Base-by-base conservation (phyloP, 2,329 filamentous ascomycete genomes). In the Aspergillus fructus region DNA sequence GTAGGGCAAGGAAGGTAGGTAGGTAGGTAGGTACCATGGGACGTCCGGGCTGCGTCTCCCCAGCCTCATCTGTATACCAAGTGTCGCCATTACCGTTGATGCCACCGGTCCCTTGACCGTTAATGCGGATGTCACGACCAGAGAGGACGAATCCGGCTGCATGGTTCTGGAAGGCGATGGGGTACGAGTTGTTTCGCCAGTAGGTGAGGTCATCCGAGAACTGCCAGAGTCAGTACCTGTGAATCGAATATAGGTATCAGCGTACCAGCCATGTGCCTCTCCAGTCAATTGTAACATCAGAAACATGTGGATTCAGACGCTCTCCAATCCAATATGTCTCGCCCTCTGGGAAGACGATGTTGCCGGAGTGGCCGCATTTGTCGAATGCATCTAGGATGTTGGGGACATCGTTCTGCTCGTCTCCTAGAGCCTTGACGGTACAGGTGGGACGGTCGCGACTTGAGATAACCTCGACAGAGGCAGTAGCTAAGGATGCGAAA, bases 121-220 rank as follows among this genome's bases (percentile, higher is more conserved):
- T 70, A 61, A 85, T 83, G 15, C 66, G 71, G 56, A 85, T 84
- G 17, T 76, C 66, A 19, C 78, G 71, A 7, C 82, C 82, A 0
- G 76, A 78, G 45, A 85, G 70, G 17, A 84, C 62, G 58, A 85
- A 82, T 15, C 79, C 78, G 0, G 82, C 82, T n/a, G 68, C 69
- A 61, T 84, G 83, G 62, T 85, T 84, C 63, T 85, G 82, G 61
- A 84, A 85, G 4, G 71, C 68, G 34, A 85, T 74, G 7, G 74
- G 78, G 60, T 83, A 85, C 0, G 78, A 78, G 59, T 83, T 80
- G 46, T 79, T 76, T 50, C 82, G 74, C 82, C 82, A 85, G 67
- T 84, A 83, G 17, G 68, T 66, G n/a, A 84, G 68, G 64, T 85
- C 72, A 47, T 79, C 74, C 2, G 79, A 81, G 59, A 81, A 76